Evolutionary conservation across 768 basidiomycete species (phyloP), one percentile per base, ranked within the genome.

Genomic region (Cyclocybe cylindracea): DNA sequence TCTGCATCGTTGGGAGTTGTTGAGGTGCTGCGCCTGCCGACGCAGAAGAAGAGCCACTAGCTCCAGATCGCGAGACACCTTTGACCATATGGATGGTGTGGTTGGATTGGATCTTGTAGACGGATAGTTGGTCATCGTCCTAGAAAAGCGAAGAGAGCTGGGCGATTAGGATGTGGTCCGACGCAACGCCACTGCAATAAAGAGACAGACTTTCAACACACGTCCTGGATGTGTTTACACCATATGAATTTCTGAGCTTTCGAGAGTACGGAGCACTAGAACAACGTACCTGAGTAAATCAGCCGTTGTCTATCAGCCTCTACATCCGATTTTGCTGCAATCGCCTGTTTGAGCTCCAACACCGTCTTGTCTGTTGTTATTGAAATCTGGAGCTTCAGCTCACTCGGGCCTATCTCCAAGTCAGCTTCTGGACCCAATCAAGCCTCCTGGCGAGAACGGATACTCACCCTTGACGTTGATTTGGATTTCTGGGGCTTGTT

Each of bases 31-130:
- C 60, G n/a, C 75, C 57, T 16, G 77, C 53, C 37, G 65, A 65
- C 14, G 70, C 63, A 1, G 79, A 61, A 33, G 78, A 69, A 0
- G 77, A 48, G 1, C 51, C 24, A 0, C 61, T 63, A 7, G 67
- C 75, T 6, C 70, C 65, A 0, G 82, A 65, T 7, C 86, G 80
- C 1, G 86, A 78, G 8, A 82, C 85, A 18, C 91, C 90, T 66
- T 95, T 96, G 61, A 94, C 94, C 90, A 94, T 93, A 67, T 94
- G 94, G 38, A 95, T 84, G 0, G 93, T 94, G 66, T 97, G 91
- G 3, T 82, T 78, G 1, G 87, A 82, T 63, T 91, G 89, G 52
- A 97, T 94, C 78, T 97, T 96, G 81, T 97, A 97, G 7, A 78
- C 76, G 1, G 88, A 84, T 8, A 97, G 75, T 10, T 67, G 62